These are phyloP conservation scores for Serendipita sp. DNA, from an alignment of 768 basidiomycete species.

Conservation along the genomic window DNA sequence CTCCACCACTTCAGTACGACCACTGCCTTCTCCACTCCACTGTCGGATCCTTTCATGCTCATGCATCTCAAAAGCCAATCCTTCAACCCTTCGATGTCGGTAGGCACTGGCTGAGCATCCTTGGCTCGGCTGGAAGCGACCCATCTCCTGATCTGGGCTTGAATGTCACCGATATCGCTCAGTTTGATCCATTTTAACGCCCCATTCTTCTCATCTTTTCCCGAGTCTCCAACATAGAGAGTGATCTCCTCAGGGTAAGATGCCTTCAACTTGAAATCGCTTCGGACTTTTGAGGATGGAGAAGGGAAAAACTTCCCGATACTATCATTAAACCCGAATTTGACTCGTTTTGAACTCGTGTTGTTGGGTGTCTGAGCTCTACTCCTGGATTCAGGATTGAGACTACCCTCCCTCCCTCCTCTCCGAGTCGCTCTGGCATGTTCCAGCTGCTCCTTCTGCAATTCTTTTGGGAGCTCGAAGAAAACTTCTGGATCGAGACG, in stretches of 20 bases:
- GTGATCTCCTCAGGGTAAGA: constrained; percentile 18
- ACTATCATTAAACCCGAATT: constrained; percentile 8
- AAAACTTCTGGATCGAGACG: constrained; percentile 67
- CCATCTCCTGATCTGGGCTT: constrained; percentile 60
- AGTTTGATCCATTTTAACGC: constrained; percentile 39
- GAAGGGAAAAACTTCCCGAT: constrained; percentile 15
- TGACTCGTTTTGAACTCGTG: neutral
- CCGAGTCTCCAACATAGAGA: neutral
- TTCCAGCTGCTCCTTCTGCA: constrained; percentile 65
- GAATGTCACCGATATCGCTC: constrained; percentile 55
- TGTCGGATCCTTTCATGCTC: constrained; percentile 40
- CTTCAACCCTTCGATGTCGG: constrained; percentile 61
- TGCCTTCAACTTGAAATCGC: constrained; percentile 32
- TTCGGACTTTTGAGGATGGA: constrained; percentile 36
- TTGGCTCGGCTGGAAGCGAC: constrained; percentile 43
- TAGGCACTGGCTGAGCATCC: constrained; percentile 39
- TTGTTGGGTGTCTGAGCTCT: too few relatives aligned
- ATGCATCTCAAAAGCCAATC: constrained; percentile 57
- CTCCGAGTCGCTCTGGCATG: constrained; percentile 14
- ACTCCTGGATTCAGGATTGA: too few relatives aligned
- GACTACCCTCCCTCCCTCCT: constrained; percentile 9
- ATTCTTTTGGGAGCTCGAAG: constrained; percentile 38
- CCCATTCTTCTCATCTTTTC: constrained; percentile 36
- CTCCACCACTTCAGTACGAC: constrained; percentile 74
- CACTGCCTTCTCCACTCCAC: constrained; percentile 53